Conservation (phyloP, 2,329 filamentous ascomycete species). For the Scytalidium sp. region DNA sequence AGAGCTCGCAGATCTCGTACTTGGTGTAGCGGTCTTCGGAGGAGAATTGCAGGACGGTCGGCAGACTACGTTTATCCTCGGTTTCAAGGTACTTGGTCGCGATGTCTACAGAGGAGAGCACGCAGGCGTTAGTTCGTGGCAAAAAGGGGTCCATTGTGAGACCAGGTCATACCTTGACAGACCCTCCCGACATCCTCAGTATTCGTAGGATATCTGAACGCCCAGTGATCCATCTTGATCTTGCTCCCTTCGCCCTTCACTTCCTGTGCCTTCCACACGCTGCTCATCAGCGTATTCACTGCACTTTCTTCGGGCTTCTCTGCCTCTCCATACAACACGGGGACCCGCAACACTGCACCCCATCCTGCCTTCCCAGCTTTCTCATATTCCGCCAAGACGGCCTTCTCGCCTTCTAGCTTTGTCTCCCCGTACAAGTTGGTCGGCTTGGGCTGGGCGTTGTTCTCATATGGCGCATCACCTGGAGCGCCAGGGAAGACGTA, state of each 20-base stretch:
- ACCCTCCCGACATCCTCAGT: conserved; percentile 84
- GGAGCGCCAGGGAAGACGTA: conserved; percentile 72
- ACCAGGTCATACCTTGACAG: conserved; percentile 53
- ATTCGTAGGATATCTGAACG: conserved; percentile 80
- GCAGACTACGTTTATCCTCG: conserved; percentile 51
- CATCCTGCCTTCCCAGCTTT: conserved; percentile 46
- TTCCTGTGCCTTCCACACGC: conserved; percentile 71
- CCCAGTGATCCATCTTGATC: conserved; percentile 84
- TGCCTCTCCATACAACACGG: conserved; percentile 79
- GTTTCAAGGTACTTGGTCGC: conserved; percentile 63
- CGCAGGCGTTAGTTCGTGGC: conserved; percentile 3
- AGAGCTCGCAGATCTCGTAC: conserved; percentile 78
- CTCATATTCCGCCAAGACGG: conserved; percentile 60
- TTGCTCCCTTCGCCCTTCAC: conserved; percentile 41
- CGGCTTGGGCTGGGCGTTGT: conserved; percentile 59
- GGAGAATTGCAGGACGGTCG: conserved; percentile 76
- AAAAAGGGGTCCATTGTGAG: not conserved
- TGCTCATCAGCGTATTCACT: conserved; percentile 76
- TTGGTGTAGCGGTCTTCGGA: conserved; percentile 86
- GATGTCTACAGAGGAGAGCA: conserved; percentile 51
- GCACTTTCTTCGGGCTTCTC: conserved; percentile 73
- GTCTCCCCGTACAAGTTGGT: conserved; percentile 78
- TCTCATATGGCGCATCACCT: conserved; percentile 82
- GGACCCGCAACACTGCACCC: conserved; percentile 73
- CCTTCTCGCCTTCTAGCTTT: conserved; percentile 69